Conservation (phyloP, 2,329 filamentous ascomycete species). For the Lasiodiplodia sp. region DNA sequence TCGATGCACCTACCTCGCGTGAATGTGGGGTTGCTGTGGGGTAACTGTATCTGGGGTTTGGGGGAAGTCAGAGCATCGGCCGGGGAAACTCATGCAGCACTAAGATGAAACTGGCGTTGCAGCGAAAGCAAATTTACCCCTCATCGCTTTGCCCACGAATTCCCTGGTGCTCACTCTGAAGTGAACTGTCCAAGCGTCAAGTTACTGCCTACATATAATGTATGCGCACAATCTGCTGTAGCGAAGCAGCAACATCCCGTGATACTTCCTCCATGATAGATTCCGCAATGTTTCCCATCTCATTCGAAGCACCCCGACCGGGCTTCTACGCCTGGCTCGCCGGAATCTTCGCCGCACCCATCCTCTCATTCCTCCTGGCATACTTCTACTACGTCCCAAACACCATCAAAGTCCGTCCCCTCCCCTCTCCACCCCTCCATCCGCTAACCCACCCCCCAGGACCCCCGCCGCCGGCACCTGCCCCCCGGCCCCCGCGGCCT, state of each 20-base stretch:
- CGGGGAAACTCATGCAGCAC: background rate
- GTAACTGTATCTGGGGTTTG: background rate
- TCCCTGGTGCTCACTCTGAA: background rate
- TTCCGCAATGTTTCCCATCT: background rate
- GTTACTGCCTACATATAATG: background rate
- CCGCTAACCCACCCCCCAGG: constrained; percentile 33
- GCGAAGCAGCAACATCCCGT: too few relatives aligned
- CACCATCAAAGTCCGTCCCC: constrained; percentile 37
- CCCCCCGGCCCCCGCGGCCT: constrained; percentile 50
- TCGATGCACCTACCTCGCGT: background rate
- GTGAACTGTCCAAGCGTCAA: background rate
- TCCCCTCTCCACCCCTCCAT: background rate
- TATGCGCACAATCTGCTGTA: background rate
- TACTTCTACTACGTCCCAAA: constrained; percentile 44
- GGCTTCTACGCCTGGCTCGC: background rate
- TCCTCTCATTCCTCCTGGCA: constrained; percentile 36
- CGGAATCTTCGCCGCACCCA: constrained; percentile 32
- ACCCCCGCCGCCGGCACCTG: constrained; percentile 42
- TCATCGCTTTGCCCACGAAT: background rate
- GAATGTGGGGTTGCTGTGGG: constrained; percentile 12
- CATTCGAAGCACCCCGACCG: background rate
- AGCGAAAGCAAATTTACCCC: background rate
- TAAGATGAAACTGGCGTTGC: background rate
- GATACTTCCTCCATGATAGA: background rate
- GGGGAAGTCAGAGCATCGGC: background rate